Evolutionary conservation across 257 asterid species (phyloP), one percentile per base, ranked within the genome.

Genomic region (Solanum pimpinellifolium): DNA sequence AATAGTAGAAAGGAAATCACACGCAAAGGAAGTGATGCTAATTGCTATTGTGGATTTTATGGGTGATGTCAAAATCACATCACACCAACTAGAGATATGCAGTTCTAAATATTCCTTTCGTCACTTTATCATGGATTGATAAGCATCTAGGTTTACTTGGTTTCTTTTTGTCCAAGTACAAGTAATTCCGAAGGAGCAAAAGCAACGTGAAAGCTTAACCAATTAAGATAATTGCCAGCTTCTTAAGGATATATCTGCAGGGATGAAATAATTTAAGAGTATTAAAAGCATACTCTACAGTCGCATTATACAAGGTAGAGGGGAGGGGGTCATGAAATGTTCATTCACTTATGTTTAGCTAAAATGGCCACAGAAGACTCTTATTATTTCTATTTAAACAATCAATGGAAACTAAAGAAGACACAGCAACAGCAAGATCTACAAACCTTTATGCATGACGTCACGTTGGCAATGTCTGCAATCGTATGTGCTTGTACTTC

Each of bases 401-500:
- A 77, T 77, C 35, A 77, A 77, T 23, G 10, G 35, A 75, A 25
- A 62, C 70, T n/a, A 42, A 76, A 76, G 60, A 42, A n/a, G 37
- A n/a, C 14, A 13, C 60, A 76, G 37, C 14, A 76, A 25, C 35
- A 75, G 41, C 37, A 76, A 76, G 31, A 85, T 73, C 68, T 85
- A 68, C 23, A 85, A 69, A 49, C 31, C 87, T 68, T 66, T n/a
- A 65, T 16, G 59, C 65, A 20, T 85, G 69, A 85, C 7, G 8
- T 94, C 92, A 97, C 60, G 92, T 90, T 35, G 96, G 94, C 93
- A 95, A 89, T 35, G 95, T 94, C 90, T 94, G 98, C 88, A 92
- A 87, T 78, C 96, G 91, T 83, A 94, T 83, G 77, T 97, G 99
- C 89, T 97, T 97, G 93, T 94, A 97, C 87, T 95, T 97, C 90